A percentile compares a stretch with the other conserved stretches of the same genome.
phyloP scores from a whole-genome alignment of 1,284 basidiomycete species.

The Termitomyces sp. region DNA sequence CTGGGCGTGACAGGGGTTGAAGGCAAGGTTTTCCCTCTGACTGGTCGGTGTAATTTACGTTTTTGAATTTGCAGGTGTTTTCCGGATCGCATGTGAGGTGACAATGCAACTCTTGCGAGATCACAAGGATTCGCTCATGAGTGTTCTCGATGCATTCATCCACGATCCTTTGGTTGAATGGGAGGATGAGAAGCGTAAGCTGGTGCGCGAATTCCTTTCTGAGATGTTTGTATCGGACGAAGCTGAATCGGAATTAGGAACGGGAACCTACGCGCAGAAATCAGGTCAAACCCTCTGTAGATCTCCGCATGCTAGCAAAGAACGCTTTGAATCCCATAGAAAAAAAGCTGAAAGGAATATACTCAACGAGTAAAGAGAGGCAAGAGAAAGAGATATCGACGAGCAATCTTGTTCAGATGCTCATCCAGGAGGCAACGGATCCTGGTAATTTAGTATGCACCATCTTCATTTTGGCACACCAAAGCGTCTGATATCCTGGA shows the following conservation, averaged over 20 bases:
- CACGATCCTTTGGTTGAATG: constrained; percentile 98
- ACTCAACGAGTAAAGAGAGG: constrained; percentile 48
- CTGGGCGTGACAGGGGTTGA: constrained; percentile 93
- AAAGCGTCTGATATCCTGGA: not conserved
- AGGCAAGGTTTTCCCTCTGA: constrained; percentile 40
- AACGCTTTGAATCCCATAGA: constrained; percentile 76
- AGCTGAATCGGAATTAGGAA: constrained; percentile 22
- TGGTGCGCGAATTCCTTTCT: constrained; percentile 32
- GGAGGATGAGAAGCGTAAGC: constrained; percentile 72
- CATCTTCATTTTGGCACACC: not conserved
- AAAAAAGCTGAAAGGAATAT: constrained; percentile 78
- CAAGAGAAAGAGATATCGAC: constrained; percentile 68
- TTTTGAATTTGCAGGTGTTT: constrained; percentile 59
- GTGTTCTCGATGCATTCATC: constrained; percentile 94
- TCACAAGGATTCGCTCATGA: constrained; percentile 94
- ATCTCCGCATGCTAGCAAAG: constrained; percentile 64
- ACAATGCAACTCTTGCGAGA: constrained; percentile 84
- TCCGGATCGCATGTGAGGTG: constrained; percentile 90
- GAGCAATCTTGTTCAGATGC: constrained; percentile 82
- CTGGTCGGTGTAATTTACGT: not conserved
- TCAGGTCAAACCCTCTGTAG: constrained; percentile 37
- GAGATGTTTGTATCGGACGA: not conserved
- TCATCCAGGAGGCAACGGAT: constrained; percentile 86
- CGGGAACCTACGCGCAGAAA: constrained; percentile 34
- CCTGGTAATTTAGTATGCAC: constrained; percentile 64